Base-by-base conservation (phyloP, 257 asterid species). In the Agastache rugosa region DNA sequence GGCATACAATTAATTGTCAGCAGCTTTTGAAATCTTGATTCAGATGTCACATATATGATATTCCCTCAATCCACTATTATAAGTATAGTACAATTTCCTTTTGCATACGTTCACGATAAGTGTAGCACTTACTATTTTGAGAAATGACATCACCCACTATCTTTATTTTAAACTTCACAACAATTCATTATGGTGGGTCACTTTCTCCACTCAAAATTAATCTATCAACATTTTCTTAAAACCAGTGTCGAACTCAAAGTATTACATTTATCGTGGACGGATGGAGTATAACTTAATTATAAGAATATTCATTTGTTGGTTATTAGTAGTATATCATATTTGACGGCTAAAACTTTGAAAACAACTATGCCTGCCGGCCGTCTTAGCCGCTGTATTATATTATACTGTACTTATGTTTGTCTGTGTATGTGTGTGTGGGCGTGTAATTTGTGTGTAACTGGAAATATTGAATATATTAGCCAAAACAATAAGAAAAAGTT, bases 1-100 rank as follows among this genome's bases (percentile, higher is more conserved):
- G 25, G 34, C 51, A 37, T 56, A 65, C 78, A 64, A 31, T 27
- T 74, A 63, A 35, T 47, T 78, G 79, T 73, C 67, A 37, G 34
- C 19, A 47, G 8, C 69, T 34, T 29, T 34, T 3, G 6, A 25
- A 60, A n/a, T 6, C 5, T 15, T 27, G 35, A 51, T 71, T 45
- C 19, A n/a, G 2, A 8, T 58, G 14, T n/a, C 44, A 14, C 44
- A 2, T 7, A 41, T 17, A 41, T 0, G 47, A 7, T 22, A n/a
- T n/a, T n/a, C n/a, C n/a, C n/a, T n/a, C n/a, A n/a, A n/a, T n/a
- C n/a, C n/a, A n/a, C n/a, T n/a, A n/a, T n/a, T n/a, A n/a, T n/a
- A n/a, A n/a, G n/a, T n/a, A n/a, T n/a, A n/a, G n/a, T n/a, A n/a
- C n/a, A n/a, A n/a, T n/a, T n/a, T n/a, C n/a, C n/a, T n/a, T n/a